Base-by-base conservation (phyloP, 2,329 filamentous ascomycete genomes). In the Sclerotinia glacialis region DNA sequence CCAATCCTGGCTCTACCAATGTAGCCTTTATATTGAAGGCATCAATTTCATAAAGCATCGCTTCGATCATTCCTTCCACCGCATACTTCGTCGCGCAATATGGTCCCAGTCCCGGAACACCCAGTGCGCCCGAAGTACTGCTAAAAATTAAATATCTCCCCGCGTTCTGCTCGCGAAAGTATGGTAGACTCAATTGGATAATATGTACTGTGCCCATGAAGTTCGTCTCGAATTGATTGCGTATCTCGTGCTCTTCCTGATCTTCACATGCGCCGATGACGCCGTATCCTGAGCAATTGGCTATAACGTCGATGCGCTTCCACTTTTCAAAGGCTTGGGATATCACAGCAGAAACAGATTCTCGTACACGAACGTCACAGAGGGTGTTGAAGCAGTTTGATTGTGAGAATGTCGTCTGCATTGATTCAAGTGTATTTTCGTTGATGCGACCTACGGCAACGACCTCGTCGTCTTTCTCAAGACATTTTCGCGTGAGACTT, bases 21-120 rank as follows among this genome's bases (percentile, higher is more conserved):
- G 94, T 97, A 0, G 92, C 92, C 78, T 96, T 97, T 78, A 98
- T 90, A 76, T 95, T 94, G 79, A 96, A 97, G 0, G 83, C 81
- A 67, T 97, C 93, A 47, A 96, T 89, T 77, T 99, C 95, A 78
- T 98, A 98, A 21, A 97, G 84, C 91, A 99, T 94, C 21, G 92
- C 93, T 78, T 99, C 95, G 72, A 98, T 93, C 64, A 99, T 81
- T 0, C 94, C 95, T 76, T 99, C 95, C 5, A 97, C 92, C 0
- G 95, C 95, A 78, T 97, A 98, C 77, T 98, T 99, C 21, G 93
- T 97, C 1, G 95, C 95, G 78, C 94, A 98, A 76, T 97, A 98
- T 0, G 94, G 94, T 0, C 94, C 94, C 7, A 98, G 79, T 0
- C 95, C 95, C 0, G 95, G 95, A 0, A 98, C 92, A 2, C 94